phyloP scores from a whole-genome alignment of 2,329 filamentous ascomycete species.

The Passalora sequoiae region DNA sequence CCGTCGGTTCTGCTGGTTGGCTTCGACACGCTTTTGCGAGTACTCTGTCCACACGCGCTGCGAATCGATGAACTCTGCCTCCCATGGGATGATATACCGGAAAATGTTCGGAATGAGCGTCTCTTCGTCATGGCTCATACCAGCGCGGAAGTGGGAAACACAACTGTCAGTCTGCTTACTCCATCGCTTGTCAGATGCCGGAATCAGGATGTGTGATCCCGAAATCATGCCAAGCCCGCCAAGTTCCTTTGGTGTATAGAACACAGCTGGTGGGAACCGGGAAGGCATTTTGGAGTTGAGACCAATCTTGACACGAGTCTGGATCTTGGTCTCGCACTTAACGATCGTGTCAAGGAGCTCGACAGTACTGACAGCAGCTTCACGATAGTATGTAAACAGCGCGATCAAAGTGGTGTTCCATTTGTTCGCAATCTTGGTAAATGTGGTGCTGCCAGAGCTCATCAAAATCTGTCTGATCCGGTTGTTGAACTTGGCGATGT shows the following conservation, averaged over 20 bases:
- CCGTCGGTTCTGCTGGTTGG: constrained; percentile 92
- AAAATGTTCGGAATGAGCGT: constrained; percentile 98
- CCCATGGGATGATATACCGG: constrained; percentile 98
- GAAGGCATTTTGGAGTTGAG: constrained; percentile 99
- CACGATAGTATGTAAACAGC: constrained; percentile 96
- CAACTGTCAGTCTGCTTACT: constrained; percentile 96
- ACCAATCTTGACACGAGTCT: constrained; percentile 97
- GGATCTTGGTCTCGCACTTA: constrained; percentile 99
- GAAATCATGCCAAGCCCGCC: constrained; percentile 99
- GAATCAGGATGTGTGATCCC: constrained; percentile 94
- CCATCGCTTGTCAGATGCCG: constrained; percentile 95
- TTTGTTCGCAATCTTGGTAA: constrained; percentile 99
- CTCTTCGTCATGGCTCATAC: constrained; percentile 98
- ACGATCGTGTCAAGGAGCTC: constrained; percentile 94
- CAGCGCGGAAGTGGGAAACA: constrained; percentile 91
- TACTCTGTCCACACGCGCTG: constrained; percentile 99
- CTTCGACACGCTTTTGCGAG: constrained; percentile 93
- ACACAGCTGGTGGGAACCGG: constrained; percentile 94
- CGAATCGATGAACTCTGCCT: constrained; percentile 97
- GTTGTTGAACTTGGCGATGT: constrained; percentile 99
- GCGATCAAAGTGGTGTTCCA: constrained; percentile 98
- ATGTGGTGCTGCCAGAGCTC: constrained; percentile 98
- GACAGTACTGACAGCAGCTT: constrained; percentile 93
- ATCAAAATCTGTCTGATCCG: constrained; percentile 97
- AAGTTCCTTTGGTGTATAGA: constrained; percentile 97